phyloP scores from a whole-genome alignment of 345 rosid genomes.

The Excoecaria agallocha region DNA sequence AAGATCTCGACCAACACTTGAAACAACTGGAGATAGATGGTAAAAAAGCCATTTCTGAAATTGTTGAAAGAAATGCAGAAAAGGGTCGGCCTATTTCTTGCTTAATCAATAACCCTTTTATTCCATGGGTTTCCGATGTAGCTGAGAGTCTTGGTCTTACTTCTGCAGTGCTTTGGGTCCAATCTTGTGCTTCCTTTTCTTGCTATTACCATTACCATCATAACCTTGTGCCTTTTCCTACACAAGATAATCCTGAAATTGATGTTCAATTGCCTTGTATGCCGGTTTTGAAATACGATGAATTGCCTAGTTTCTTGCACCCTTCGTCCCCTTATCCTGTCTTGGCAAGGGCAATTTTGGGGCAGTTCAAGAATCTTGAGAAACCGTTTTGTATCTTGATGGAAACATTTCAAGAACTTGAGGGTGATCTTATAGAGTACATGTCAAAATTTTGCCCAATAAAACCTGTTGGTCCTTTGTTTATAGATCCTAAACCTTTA shows the following conservation, averaged over 20 bases:
- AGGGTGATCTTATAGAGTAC: conserved; percentile 52
- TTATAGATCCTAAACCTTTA: conserved; percentile 40
- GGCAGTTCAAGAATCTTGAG: conserved; percentile 55
- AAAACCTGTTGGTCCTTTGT: conserved; percentile 51
- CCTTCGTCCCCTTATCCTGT: conserved; percentile 48
- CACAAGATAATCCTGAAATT: conserved; percentile 42
- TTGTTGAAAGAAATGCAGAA: conserved; percentile 46
- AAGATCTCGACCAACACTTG: conserved; percentile 35
- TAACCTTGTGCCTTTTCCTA: conserved; percentile 54
- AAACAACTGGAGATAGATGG: conserved; percentile 53
- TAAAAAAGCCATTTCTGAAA: conserved; percentile 40
- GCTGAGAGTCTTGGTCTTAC: conserved; percentile 68
- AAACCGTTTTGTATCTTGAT: conserved; percentile 66
- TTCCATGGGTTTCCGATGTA: conserved; percentile 82
- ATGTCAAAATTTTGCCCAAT: conserved; percentile 52
- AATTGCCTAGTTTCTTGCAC: conserved; percentile 72
- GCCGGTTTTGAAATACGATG: conserved; percentile 69
- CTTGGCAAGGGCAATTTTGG: conserved; percentile 50
- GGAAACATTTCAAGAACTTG: conserved; percentile 74
- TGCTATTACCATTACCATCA: conserved; percentile 65
- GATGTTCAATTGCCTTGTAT: conserved; percentile 66
- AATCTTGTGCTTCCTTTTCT: conserved; percentile 72
- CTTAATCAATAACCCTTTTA: conserved; percentile 76
- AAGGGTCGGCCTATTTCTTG: conserved; percentile 68
- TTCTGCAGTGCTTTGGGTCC: conserved; percentile 89